Evolutionary conservation across 495 filamentous ascomycete species (phyloP).

Genomic region (Penicillium cosmopolitanum): DNA sequence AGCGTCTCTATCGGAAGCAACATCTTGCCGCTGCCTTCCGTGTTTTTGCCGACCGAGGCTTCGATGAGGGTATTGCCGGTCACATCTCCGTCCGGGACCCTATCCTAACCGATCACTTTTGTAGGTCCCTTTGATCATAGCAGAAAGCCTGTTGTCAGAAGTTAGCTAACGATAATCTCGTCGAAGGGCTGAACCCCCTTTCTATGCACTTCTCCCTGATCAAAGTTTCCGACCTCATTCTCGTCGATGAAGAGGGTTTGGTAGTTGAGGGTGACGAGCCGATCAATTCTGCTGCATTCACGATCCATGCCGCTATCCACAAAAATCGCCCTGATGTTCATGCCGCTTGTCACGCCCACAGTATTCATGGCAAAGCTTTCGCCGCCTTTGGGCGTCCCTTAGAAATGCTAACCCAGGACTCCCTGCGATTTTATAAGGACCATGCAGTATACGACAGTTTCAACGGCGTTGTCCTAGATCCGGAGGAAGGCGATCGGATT

Average conservation of each 20-base stretch:
- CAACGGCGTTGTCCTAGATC: slow-evolving; percentile 54
- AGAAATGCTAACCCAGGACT: slow-evolving; percentile 48
- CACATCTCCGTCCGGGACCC: slow-evolving; percentile 70
- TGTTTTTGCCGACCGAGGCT: slow-evolving; percentile 58
- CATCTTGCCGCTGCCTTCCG: slow-evolving; percentile 64
- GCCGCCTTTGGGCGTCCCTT: slow-evolving; percentile 31
- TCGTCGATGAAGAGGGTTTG: slow-evolving; percentile 28
- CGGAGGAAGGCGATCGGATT: slow-evolving; percentile 57
- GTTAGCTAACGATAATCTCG: neutral
- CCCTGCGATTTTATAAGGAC: slow-evolving; percentile 52
- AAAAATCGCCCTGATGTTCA: slow-evolving; percentile 33
- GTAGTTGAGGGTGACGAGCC: slow-evolving; percentile 46
- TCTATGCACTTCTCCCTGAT: slow-evolving; percentile 35
- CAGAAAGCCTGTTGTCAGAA: slow-evolving; percentile 9
- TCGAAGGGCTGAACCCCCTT: slow-evolving; percentile 26
- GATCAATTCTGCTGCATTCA: slow-evolving; percentile 61
- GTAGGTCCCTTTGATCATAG: slow-evolving; percentile 14
- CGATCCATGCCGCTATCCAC: slow-evolving; percentile 52
- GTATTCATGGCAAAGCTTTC: slow-evolving; percentile 32
- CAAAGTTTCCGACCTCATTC: slow-evolving; percentile 38
- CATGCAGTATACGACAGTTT: slow-evolving; percentile 46
- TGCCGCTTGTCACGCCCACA: slow-evolving; percentile 39
- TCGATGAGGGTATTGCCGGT: slow-evolving; percentile 66
- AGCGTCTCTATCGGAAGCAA: slow-evolving; percentile 63
- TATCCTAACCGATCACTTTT: slow-evolving; percentile 12